Evolutionary conservation across 2,329 filamentous ascomycete species (phyloP), one percentile per base, ranked within the genome.

Genomic region (Acephala macrosclerotiorum): DNA sequence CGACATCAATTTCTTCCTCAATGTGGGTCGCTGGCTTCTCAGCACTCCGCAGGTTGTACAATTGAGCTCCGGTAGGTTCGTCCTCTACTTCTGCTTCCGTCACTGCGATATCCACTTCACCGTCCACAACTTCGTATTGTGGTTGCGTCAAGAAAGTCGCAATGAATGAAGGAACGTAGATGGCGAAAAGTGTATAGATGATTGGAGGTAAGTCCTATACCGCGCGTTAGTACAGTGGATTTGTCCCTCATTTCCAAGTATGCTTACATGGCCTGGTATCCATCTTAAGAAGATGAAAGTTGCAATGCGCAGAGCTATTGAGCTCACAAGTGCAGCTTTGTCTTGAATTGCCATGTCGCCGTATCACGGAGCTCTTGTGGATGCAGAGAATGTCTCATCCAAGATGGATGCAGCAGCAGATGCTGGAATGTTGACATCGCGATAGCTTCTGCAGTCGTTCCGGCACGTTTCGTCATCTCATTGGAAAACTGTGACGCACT

Each of bases 161-260:
- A 59, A 91, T 76, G 77, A 91, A 92, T 0, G 88, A 82, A 0
- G 89, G 84, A 0, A 89, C 75, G 71, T 92, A 93, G 64, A 93
- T 77, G 26, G 86, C 88, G 66, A 91, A 88, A 1, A 91, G 79
- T 0, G 89, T 83, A 64, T 88, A 87, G 3, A 88, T 80, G 12
- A 84, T 71, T 12, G 77, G 75, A 16, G 81, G 81, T n/a, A 79
- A 72, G 65, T 70, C 70, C 75, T 77, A 36, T 5, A 29, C 33
- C 22, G 35, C 3, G 59, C 53, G 33, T 70, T 59, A 66, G 58
- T 40, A 29, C 45, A 11, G 8, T 18, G 5, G 11, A n/a, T 5
- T 8, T 22, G n/a, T 22, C n/a, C n/a, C 4, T 49, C n/a, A 1
- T 49, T 11, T n/a, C 45, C 8, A 25, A 29, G 45, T 36, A 20